Percentiles rank a stretch among this genome's conserved stretches.
These are phyloP conservation scores for Phytophthora podocarpi DNA, from an alignment of 352 stramenopile species.

Conservation along the genomic window DNA sequence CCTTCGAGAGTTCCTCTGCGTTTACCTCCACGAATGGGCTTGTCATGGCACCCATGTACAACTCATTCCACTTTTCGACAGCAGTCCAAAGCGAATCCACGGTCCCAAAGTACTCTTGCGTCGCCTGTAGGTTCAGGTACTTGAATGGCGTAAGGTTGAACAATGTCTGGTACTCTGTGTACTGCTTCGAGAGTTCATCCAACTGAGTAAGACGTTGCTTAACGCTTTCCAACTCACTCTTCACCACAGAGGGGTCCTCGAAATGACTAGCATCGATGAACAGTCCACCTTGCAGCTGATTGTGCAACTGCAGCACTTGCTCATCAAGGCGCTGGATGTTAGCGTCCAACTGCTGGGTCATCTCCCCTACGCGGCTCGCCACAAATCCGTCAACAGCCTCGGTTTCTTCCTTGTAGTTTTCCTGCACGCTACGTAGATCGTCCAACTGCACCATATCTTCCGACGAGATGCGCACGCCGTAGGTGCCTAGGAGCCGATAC, in stretches of 20 bases:
- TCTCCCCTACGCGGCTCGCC: constrained; percentile 86
- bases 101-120: constrained; percentile 85
- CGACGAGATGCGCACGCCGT: constrained; percentile 91
- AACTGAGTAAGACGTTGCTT: constrained; percentile 84
- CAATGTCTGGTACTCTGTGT: constrained; percentile 91
- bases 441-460: constrained; percentile 95
- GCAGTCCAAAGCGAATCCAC: constrained; percentile 87
- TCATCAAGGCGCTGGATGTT: constrained; percentile 94
- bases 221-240: constrained; percentile 79
- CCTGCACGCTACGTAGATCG: constrained; percentile 85
- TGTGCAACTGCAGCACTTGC: constrained; percentile 87
- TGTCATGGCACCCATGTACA: constrained; percentile 79
- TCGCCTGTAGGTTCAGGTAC: constrained; percentile 89
- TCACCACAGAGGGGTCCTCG: constrained; percentile 80
- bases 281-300: constrained; percentile 78
- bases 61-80: constrained; percentile 89
- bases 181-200: constrained; percentile 91
- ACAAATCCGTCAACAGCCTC: constrained; percentile 88
- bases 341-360: constrained; percentile 91
- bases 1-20: constrained; percentile 87
- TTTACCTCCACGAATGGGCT: constrained; percentile 89
- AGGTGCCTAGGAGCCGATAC: constrained; percentile 91
- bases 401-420: constrained; percentile 90
- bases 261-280: constrained; percentile 92
- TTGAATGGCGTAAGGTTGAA: constrained; percentile 92